Percentiles rank a stretch among this genome's conserved stretches.
Evolutionary conservation across 352 stramenopile species (phyloP).

Genomic region (Globisporangium cylindrosporum): DNA sequence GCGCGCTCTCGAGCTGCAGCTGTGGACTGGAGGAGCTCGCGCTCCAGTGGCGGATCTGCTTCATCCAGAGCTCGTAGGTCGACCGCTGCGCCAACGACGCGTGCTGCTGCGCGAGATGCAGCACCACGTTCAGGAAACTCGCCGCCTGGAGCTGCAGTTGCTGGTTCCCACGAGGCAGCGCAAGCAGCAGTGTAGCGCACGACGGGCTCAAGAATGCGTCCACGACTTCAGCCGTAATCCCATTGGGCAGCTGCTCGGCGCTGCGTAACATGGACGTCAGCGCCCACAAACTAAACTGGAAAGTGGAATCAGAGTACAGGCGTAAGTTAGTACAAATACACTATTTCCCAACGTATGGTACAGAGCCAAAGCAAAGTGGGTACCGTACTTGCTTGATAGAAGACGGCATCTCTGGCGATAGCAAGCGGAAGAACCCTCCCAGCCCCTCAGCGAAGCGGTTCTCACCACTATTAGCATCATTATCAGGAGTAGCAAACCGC

Average conservation of each 20-base stretch:
- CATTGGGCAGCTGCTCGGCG: conserved; percentile 22
- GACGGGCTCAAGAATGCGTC: conserved; percentile 33
- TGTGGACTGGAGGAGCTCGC: neutral
- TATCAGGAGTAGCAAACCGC: neutral
- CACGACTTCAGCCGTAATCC: conserved; percentile 23
- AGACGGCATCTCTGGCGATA: conserved; percentile 55
- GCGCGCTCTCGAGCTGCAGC: conserved; percentile 41
- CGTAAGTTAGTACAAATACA: no score
- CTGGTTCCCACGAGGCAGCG: conserved; percentile 31
- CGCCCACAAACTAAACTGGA: conserved; percentile 35
- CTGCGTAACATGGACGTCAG: conserved; percentile 34
- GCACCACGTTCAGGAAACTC: conserved; percentile 37
- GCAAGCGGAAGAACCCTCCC: conserved; percentile 35
- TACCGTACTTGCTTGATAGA: conserved; percentile 27
- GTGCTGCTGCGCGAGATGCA: conserved; percentile 42
- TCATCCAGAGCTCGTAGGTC: conserved; percentile 64
- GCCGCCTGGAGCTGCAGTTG: conserved; percentile 48
- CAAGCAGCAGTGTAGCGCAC: conserved; percentile 36
- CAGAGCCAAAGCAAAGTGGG: neutral
- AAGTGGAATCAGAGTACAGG: no score
- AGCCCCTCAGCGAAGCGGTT: conserved; percentile 1
- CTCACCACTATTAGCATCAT: neutral
- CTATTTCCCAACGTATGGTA: no score
- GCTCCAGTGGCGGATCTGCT: conserved; percentile 51
- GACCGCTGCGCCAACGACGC: conserved; percentile 29